A percentile compares a stretch with the other conserved stretches of the same genome.
Evolutionary conservation across 2,329 filamentous ascomycete genomes (phyloP).

Genomic region (Aspergillus jensenii): DNA sequence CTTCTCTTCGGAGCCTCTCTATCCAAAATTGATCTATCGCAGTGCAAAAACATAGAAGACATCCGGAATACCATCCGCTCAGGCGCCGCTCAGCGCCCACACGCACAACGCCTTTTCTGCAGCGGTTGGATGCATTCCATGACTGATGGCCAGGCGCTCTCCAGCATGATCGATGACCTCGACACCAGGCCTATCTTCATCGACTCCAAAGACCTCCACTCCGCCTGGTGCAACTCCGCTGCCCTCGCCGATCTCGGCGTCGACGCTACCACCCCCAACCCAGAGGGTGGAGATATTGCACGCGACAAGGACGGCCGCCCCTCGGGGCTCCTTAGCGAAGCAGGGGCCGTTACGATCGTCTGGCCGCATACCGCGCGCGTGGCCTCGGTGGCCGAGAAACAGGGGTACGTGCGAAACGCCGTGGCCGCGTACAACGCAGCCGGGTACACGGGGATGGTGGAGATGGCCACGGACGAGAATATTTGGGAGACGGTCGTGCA

Average conservation of each 20-base stretch:
- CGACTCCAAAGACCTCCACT: constrained; percentile 51
- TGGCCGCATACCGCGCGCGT: constrained; percentile 49
- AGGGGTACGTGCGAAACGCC: constrained; percentile 40
- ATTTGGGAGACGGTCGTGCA: constrained; percentile 44
- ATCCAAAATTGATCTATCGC: constrained; percentile 44
- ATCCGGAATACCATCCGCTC: constrained; percentile 42
- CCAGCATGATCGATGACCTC: constrained; percentile 48
- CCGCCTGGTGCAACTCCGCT: constrained; percentile 51
- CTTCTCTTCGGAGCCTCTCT: constrained; percentile 49
- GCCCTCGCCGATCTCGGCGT: constrained; percentile 48
- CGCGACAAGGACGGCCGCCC: constrained; percentile 42
- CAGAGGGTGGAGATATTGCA: constrained; percentile 48
- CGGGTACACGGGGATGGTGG: constrained; percentile 50
- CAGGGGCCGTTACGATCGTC: constrained; percentile 45
- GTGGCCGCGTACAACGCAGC: constrained; percentile 44
- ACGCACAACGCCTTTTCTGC: constrained; percentile 45
- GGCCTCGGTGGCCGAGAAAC: constrained; percentile 43
- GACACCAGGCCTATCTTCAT: constrained; percentile 51
- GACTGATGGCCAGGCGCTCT: constrained; percentile 44
- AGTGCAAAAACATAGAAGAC: constrained; percentile 42
- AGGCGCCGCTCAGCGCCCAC: constrained; percentile 38
- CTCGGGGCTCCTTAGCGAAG: constrained; percentile 47
- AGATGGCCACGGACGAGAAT: constrained; percentile 54
- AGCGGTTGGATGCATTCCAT: constrained; percentile 51
- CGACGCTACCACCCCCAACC: constrained; percentile 36